Evolutionary conservation across 75 land plant species (phyloP), one percentile per base, ranked within the genome.

Genomic region (Selaginella moellendorffii): DNA sequence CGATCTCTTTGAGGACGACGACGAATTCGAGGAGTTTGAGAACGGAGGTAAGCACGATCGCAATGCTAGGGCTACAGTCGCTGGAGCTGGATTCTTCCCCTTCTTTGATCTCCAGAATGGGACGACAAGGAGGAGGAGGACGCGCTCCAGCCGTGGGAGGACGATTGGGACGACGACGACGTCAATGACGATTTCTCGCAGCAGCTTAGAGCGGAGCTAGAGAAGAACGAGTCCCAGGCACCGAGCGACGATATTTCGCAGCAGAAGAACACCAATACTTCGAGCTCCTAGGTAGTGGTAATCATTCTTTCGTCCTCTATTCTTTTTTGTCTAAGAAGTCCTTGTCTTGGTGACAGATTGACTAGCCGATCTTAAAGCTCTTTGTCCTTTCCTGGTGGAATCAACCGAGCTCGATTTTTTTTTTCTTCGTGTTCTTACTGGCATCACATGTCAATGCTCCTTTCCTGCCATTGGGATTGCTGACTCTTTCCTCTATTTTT

Each of bases 161-260:
- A 88, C 65, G 90, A 88, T 46, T 88, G 93, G 93, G 93, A 88
- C 68, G 95, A 88, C 64, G 95, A 88, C 65, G 95, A 88, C 71
- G 90, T 88, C 62, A 81, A 79, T 70, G 95, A 88, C 73, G 95
- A 88, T 65, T 88, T 88, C 82, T 88, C 95, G 1, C 63, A 64
- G 65, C 95, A 88, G 65, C 76, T 88, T 30, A 73, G 77, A 65
- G 76, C 65, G 63, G 95, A 88, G 77, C 74, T 88, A 17, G 90
- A 88, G 82, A 75, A 52, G 65, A 85, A 77, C 61, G 29, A 68
- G 2, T 21, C 73, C 12, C 68, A 76, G 51, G 77, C 77, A 65
- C 25, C 59, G 18, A 17, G 68, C 53, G 65, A 1, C 31, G 20
- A 1, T 42, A 56, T 25, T 30, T 27, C 30, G 54, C 36, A 28